Conservation (phyloP, 108 stramenopile genomes). For the Ochromonas danica region DNA sequence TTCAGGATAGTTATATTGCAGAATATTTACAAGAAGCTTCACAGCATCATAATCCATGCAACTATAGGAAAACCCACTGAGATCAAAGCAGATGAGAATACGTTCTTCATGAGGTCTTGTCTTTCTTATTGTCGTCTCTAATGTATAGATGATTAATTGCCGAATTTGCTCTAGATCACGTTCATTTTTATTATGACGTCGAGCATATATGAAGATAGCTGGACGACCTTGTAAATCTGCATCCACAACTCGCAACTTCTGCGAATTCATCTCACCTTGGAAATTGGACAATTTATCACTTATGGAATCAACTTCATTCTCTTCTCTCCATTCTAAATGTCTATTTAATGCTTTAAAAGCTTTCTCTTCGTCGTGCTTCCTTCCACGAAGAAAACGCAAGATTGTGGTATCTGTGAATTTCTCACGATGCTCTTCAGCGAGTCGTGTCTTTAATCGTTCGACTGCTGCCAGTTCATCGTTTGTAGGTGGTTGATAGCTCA, state of each 20-base stretch:
- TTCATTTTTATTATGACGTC: not conserved
- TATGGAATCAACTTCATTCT: not conserved
- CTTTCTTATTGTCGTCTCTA: not conserved
- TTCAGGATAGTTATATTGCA: constrained; percentile 43
- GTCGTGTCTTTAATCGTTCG: not conserved
- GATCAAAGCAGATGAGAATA: not conserved
- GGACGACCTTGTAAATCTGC: not conserved
- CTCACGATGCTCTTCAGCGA: not conserved
- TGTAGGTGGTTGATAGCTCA: not conserved
- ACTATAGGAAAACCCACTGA: not conserved
- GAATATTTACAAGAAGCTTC: constrained; percentile 18
- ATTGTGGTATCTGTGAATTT: not conserved
- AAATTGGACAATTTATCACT: not conserved
- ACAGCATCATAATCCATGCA: constrained; percentile 20
- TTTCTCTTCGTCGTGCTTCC: not conserved
- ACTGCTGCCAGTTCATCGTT: constrained; percentile 5
- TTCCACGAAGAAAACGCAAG: not conserved
- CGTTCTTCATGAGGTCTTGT: not conserved
- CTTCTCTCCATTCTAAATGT: constrained; percentile 18
- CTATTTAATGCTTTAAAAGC: not conserved
- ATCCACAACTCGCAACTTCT: not conserved
- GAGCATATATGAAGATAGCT: not conserved
- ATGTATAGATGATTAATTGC: not conserved
- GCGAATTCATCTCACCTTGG: not conserved
- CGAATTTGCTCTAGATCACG: not conserved